Evolutionary conservation across 139 green algal genomes (phyloP), one percentile per base, ranked within the genome.

Genomic region (Coelastrella sp.): DNA sequence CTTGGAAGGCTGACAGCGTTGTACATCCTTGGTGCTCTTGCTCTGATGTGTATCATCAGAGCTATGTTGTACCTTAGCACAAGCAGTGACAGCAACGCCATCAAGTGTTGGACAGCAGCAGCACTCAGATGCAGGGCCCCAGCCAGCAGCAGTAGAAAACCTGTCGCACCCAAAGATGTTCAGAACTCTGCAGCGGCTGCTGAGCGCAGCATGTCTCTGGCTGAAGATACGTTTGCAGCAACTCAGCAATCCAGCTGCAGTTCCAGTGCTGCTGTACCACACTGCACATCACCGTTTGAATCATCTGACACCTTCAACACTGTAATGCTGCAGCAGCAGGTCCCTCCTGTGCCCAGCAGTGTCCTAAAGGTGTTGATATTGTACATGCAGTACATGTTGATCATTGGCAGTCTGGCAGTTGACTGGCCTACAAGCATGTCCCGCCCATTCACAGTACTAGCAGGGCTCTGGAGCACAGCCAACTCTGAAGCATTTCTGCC

Each of bases 301-400:
- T 19, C 30, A 40, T 7, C 27, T 19, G 8, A 7, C 9, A 23
- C 8, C 25, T 21, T 8, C 30, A 40, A 8, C 27, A 30, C 30
- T 7, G 27, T 30, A 69, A 30, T 30, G 19, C 30, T 2, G 6
- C 62, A 19, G 67, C 0, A 41, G 77, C 11, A 81, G 4, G 23
- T 79, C 35, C 71, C 71, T 9, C 48, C 51, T 35, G 35, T 71
- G 38, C 60, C 40, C 6, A 53, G 51, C 25, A 75, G 79, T 25
- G 75, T 85, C 45, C 66, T 79, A 23, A 41, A 76, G 40, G 82
- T 67, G 17, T 53, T 87, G 2, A 43, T 87, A 6, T 2, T 83
- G 30, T 79, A 87, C 25, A 45, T 87, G 23, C 82, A 87, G 60
- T 88, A 88, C 85, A 81, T 73, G 21, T 38, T 60, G 38, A 48